Conservation (phyloP, 805 yeast species). For the Yarrowia sp. region DNA sequence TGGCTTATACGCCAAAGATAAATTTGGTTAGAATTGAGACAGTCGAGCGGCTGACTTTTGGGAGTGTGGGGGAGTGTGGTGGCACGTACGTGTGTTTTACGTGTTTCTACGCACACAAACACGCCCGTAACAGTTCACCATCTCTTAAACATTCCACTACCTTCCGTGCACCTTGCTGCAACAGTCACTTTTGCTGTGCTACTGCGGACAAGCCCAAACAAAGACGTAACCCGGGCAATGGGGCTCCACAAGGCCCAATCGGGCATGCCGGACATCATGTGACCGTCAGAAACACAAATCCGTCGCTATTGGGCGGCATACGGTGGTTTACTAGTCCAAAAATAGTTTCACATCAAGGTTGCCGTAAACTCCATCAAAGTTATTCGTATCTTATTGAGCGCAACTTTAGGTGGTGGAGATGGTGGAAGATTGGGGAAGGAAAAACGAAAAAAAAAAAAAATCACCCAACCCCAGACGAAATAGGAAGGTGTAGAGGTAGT, state of each 20-base stretch:
- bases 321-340: background rate
- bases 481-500: background rate
- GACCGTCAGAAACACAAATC: too few relatives aligned
- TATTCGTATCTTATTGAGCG: background rate
- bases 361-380: constrained; percentile 3
- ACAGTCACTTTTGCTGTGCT: background rate
- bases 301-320: too few relatives aligned
- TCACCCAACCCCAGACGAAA: background rate
- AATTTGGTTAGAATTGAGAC: constrained; percentile 15
- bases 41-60: background rate
- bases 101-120: too few relatives aligned
- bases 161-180: constrained; percentile 24
- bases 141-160: background rate
- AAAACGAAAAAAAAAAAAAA: too few relatives aligned
- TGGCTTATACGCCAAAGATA: background rate
- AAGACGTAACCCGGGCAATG: background rate
- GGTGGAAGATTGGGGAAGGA: too few relatives aligned
- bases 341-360: background rate
- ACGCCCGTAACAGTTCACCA: background rate
- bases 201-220: background rate
- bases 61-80: too few relatives aligned
- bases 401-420: background rate
- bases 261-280: background rate
- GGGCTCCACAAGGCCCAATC: background rate
- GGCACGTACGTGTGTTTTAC: too few relatives aligned